phyloP scores from a whole-genome alignment of 2,329 filamentous ascomycete species.

The Penicillium paneum region DNA sequence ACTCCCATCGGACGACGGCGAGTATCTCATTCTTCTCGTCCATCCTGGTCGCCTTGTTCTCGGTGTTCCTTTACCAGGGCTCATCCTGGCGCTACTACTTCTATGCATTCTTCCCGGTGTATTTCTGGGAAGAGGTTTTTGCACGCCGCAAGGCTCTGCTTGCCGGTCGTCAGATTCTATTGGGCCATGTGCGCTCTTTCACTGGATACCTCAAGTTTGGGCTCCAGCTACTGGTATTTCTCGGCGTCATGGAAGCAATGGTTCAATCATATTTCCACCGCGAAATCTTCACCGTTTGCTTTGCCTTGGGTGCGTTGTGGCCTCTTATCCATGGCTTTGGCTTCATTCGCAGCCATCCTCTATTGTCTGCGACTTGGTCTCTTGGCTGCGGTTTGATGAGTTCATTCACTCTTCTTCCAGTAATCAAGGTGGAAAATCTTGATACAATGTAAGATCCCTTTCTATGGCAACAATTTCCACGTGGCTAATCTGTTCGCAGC shows the following conservation, averaged over 20 bases:
- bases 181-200: slow-evolving; percentile 64
- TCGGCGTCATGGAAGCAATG: slow-evolving; percentile 75
- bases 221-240: slow-evolving; percentile 63
- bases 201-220: slow-evolving; percentile 57
- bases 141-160: slow-evolving; percentile 68
- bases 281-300: slow-evolving; percentile 79
- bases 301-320: slow-evolving; percentile 73
- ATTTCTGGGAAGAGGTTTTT: slow-evolving; percentile 96
- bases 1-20: slow-evolving; percentile 59
- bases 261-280: slow-evolving; percentile 88
- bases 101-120: slow-evolving; percentile 86
- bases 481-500: slow-evolving; percentile 43
- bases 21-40: slow-evolving; percentile 70
- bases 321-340: slow-evolving; percentile 68
- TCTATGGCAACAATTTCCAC: neutral
- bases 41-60: slow-evolving; percentile 69
- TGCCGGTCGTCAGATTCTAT: slow-evolving; percentile 64
- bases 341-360: slow-evolving; percentile 66
- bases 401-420: slow-evolving; percentile 81
- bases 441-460: slow-evolving; percentile 63
- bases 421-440: slow-evolving; percentile 77
- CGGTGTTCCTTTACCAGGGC: slow-evolving; percentile 73
- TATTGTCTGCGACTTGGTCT: slow-evolving; percentile 68
- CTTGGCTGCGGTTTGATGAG: slow-evolving; percentile 80
- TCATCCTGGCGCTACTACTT: slow-evolving; percentile 83